Base-by-base conservation (phyloP, 1,284 basidiomycete species). In the Trichosporon faecale region DNA sequence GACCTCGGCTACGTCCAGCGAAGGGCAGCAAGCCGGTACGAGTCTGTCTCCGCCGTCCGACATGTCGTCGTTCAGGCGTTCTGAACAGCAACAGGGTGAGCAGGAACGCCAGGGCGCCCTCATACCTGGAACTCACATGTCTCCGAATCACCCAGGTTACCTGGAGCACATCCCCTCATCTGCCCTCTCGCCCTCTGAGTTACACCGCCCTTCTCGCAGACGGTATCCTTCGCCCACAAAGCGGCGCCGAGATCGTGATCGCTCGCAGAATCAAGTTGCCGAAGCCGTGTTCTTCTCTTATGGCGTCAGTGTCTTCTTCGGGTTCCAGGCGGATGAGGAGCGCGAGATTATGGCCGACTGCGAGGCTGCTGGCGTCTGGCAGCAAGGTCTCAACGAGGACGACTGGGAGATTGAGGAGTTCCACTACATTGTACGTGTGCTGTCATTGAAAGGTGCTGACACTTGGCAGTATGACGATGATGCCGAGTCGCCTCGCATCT, bases 331-430 rank as follows among this genome's bases (percentile, higher is more conserved):
- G 77, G 81, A 83, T 3, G 89, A 95, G 77, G 93, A 94, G 83
- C 86, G 86, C 69, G 88, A 88, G 72, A 89, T 96, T 57, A 82
- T 96, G 67, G 92, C 94, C 69, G 94, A 96, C 79, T 85, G 93
- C 29, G 87, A 89, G n/a, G 86, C 85, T 40, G 92, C 91, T 86
- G 89, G 21, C 84, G 80, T 88, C n/a, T 85, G 91, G 86, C 87
- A 85, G 73, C 84, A 89, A 61, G 75, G 73, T 37, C 82, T 75
- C 81, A 73, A 72, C 1, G 89, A 93, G 77, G 87, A 87, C 14
- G 88, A 91, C 71, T 95, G 93, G 93, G 93, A 95, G 81, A 85
- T 94, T 16, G 94, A 96, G 79, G 91, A 94, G 78, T 95, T 91
- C 76, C 93, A 95, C 84, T 95, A 89, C 82, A 86, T 88, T 14